Base-by-base conservation (phyloP, 805 yeast species). In the Lachancea meyersii region DNA sequence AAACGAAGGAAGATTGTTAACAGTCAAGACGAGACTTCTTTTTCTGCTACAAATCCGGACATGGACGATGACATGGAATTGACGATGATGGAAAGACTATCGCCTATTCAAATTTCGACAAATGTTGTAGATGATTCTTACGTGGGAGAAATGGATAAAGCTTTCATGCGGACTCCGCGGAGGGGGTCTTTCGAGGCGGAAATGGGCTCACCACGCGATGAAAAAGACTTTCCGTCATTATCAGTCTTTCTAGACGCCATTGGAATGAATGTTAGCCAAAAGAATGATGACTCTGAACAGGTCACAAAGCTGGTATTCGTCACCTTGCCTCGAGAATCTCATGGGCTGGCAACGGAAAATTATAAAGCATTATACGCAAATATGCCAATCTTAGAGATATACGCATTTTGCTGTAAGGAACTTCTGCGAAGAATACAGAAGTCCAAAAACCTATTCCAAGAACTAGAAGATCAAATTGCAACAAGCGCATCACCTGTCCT, bases 361-460 rank as follows among this genome's bases (percentile, higher is more conserved):
- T 53, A 48, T n/a, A 39, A 45, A 14, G 41, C 53, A 2, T 38
- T 57, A 9, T 58, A 60, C 32, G 48, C 52, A 7, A 53, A 57
- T 23, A 52, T 59, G 8, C 66, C 66, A 8, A 46, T 56, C 8
- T 31, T 60, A 5, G 76, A 75, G 35, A 64, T 78, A 50, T 71
- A 69, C 48, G 75, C 75, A 24, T 75, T 77, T 47, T 73, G 80
- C 43, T 71, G 77, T 48, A 67, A 70, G 31, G 83, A 79, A 48
- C 57, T 80, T 41, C 58, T 64, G n/a, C 70, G 69, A 27, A 74
- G 74, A 44, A 72, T 79, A 27, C 53, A 57, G 9, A 76, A 75
- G 35, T 80, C 81, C 1, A 67, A 70, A 42, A 60, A 53, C 10
- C 59, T 71, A 9, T 76, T 75, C 48, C 66, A 69, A 1, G 70